Percentiles rank a stretch among this genome's conserved stretches.
Evolutionary conservation across 2,329 filamentous ascomycete genomes (phyloP).

Genomic region (Pseudocercospora crystallina): DNA sequence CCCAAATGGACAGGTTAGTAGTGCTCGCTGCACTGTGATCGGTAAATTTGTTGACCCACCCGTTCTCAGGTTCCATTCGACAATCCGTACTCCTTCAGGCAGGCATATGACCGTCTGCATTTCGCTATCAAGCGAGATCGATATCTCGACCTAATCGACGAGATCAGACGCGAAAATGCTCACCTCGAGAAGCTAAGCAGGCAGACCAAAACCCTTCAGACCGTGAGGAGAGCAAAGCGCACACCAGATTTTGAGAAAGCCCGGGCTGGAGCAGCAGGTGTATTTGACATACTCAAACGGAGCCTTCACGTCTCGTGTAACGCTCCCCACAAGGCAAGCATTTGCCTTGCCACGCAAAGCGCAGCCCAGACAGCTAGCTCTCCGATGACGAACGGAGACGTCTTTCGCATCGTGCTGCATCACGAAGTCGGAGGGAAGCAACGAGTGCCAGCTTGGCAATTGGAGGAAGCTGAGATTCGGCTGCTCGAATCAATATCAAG

Average conservation of each 20-base stretch:
- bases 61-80: constrained; percentile 9
- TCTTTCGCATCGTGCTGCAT: constrained; percentile 10
- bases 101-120: constrained; percentile 32
- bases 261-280: constrained; percentile 24
- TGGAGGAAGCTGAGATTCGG: constrained; percentile 10
- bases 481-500: neutral
- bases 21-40: neutral
- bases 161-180: constrained; percentile 26
- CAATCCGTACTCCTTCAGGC: constrained; percentile 24
- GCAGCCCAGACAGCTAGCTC: neutral
- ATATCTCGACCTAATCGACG: constrained; percentile 31
- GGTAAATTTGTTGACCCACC: neutral
- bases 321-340: constrained; percentile 23
- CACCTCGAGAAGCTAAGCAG: constrained; percentile 28
- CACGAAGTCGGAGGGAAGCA: neutral
- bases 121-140: constrained; percentile 32
- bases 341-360: constrained; percentile 1
- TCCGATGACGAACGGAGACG: neutral
- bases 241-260: constrained; percentile 28
- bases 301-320: constrained; percentile 31
- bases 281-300: constrained; percentile 22
- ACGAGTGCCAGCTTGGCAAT: neutral
- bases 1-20: neutral
- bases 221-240: constrained; percentile 8
- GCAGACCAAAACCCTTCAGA: constrained; percentile 26